Evolutionary conservation across 2,329 filamentous ascomycete genomes (phyloP).

Genomic region (Chalaropsis ovoidea): DNA sequence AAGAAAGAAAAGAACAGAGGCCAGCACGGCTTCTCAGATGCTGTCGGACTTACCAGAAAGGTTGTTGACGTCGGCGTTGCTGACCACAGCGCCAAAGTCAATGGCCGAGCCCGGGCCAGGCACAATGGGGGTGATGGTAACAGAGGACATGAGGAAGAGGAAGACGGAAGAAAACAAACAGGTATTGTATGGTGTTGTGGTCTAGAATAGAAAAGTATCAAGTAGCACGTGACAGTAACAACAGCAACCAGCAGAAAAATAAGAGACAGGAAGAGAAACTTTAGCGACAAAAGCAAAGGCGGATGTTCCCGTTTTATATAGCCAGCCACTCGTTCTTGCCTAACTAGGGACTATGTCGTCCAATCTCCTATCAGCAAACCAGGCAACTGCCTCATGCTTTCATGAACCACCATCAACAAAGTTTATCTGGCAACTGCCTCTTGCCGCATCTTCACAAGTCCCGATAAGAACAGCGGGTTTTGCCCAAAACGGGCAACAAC

Average conservation of each 20-base stretch:
- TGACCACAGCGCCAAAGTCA: slow-evolving; percentile 52
- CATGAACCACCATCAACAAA: background rate
- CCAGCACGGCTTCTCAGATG: background rate
- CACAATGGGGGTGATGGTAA: slow-evolving; percentile 35
- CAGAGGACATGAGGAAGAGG: slow-evolving; percentile 17
- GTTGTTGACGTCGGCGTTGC: slow-evolving; percentile 50
- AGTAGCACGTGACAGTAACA: background rate
- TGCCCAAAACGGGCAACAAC: background rate
- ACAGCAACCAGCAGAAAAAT: background rate
- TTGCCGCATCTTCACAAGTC: background rate
- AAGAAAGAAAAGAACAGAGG: background rate
- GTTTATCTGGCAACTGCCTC: background rate
- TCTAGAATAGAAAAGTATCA: background rate
- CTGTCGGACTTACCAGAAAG: slow-evolving; percentile 44
- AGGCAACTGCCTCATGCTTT: background rate
- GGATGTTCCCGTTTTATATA: background rate
- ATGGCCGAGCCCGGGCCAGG: slow-evolving; percentile 34
- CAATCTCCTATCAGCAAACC: background rate
- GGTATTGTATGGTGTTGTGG: background rate
- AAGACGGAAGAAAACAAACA: background rate
- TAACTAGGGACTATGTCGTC: background rate
- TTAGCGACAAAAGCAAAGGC: background rate
- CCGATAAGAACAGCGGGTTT: background rate
- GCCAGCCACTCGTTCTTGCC: background rate
- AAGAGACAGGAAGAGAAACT: background rate